These are phyloP conservation scores for Phytophthora europaea DNA, from an alignment of 352 stramenopile genomes.

Conservation along the genomic window DNA sequence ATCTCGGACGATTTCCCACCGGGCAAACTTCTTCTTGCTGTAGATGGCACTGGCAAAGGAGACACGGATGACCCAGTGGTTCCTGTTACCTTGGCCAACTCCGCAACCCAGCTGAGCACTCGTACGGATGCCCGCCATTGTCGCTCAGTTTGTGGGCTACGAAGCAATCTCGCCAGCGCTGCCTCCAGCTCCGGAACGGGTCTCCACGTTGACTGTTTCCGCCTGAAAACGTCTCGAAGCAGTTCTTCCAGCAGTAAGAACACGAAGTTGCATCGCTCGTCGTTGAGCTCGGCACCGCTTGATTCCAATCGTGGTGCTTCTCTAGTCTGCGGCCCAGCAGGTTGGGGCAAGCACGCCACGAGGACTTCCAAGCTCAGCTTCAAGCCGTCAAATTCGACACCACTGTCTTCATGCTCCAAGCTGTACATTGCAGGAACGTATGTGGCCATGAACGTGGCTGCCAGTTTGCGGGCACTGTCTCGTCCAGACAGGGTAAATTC, in stretches of 20 bases:
- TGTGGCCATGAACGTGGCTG: conserved; percentile 15
- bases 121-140: conserved; percentile 55
- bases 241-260: conserved; percentile 57
- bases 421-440: conserved; percentile 32
- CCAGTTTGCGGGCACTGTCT: conserved; percentile 6
- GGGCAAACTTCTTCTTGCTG: conserved; percentile 22
- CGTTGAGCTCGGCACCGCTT: neutral
- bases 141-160: conserved; percentile 37
- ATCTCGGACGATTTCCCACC: conserved; percentile 24
- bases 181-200: conserved; percentile 45
- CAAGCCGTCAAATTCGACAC: conserved; percentile 23
- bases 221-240: conserved; percentile 36
- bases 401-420: conserved; percentile 16
- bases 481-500: conserved; percentile 3
- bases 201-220: conserved; percentile 35
- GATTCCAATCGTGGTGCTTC: neutral
- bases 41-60: conserved; percentile 9
- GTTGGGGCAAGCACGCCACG: conserved; percentile 39
- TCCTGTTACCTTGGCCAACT: conserved; percentile 18
- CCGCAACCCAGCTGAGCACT: conserved; percentile 52
- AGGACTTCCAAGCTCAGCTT: conserved; percentile 39
- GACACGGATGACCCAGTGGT: conserved; percentile 6
- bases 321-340: neutral
- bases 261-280: conserved; percentile 5
- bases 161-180: conserved; percentile 47